phyloP scores from a whole-genome alignment of 1,139 yeast species.

The Suhomyces bribrorum region DNA sequence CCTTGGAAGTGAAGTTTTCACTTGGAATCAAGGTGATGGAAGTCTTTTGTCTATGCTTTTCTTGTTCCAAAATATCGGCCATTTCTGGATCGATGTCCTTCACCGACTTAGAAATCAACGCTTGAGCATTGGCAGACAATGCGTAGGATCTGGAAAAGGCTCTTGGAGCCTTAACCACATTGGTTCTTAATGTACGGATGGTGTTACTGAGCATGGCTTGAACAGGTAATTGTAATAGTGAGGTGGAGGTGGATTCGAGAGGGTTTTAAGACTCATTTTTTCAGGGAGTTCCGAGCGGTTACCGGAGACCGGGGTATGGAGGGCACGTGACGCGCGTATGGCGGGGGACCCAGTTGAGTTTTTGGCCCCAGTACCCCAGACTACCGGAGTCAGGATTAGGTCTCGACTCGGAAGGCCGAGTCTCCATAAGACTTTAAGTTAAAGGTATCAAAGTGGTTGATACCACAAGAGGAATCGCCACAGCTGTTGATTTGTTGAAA shows the following conservation, averaged over 20 bases:
- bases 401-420: constrained; percentile 1
- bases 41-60: constrained; percentile 80
- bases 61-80: constrained; percentile 69
- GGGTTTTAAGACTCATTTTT: constrained; percentile 11
- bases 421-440: constrained; percentile 4
- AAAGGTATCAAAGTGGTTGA: constrained; percentile 13
- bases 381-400: constrained; percentile 2
- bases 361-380: too few species aligned
- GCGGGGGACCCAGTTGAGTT: too few species aligned
- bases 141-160: constrained; percentile 39
- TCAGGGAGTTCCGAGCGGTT: constrained; percentile 5
- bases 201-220: constrained; percentile 21
- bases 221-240: neutral
- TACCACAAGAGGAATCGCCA: constrained; percentile 16
- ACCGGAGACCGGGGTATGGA: neutral
- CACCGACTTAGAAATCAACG: constrained; percentile 63
- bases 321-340: neutral
- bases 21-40: constrained; percentile 92
- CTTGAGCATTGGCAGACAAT: constrained; percentile 48
- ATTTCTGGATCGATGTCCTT: constrained; percentile 82
- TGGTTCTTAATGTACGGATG: constrained; percentile 26
- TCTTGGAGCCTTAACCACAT: constrained; percentile 15
- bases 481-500: constrained; percentile 12
- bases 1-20: constrained; percentile 91
- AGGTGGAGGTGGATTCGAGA: neutral